These are phyloP conservation scores for Luvunga scandens DNA, from an alignment of 345 rosid species.

Conservation along the genomic window DNA sequence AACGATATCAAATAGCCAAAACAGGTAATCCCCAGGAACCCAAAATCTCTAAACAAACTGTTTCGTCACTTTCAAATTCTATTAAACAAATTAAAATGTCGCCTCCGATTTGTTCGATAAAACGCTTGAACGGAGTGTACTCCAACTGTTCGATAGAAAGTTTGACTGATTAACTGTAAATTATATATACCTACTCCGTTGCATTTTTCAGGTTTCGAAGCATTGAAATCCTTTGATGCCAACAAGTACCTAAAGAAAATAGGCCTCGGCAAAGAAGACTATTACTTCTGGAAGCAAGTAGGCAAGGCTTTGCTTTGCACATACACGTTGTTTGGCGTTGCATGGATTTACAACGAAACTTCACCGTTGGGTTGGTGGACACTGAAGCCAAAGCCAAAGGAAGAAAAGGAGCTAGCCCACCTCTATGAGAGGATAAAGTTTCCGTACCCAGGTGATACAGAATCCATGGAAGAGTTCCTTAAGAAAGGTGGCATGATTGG, in stretches of 20 bases:
- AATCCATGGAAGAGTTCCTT: constrained; percentile 88
- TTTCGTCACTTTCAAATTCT: not conserved
- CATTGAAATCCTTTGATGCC: constrained; percentile 48
- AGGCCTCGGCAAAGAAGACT: constrained; percentile 70
- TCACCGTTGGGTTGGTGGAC: constrained; percentile 97
- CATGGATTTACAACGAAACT: constrained; percentile 75
- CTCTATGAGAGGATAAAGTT: constrained; percentile 73
- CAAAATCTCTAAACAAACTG: not conserved
- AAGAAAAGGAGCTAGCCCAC: constrained; percentile 72
- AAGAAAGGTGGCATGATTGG: constrained; percentile 83
- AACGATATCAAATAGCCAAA: constrained; percentile 54
- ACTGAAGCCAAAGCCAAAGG: constrained; percentile 79
- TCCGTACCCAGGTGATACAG: constrained; percentile 84
- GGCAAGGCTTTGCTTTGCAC: constrained; percentile 78
- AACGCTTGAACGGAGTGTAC: constrained; percentile 15
- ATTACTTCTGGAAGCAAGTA: constrained; percentile 72
- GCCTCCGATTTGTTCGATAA: constrained; percentile 29
- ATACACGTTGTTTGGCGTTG: constrained; percentile 62
- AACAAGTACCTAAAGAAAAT: constrained; percentile 58
- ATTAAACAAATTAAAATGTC: not conserved
- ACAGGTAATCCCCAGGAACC: constrained; percentile 39
- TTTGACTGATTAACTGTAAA: not conserved
- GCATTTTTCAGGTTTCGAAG: constrained; percentile 42
- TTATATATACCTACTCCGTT: not conserved
- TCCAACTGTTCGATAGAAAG: constrained; percentile 30